phyloP scores from a whole-genome alignment of 129 eudicot genomes.

The Logfia minima region DNA sequence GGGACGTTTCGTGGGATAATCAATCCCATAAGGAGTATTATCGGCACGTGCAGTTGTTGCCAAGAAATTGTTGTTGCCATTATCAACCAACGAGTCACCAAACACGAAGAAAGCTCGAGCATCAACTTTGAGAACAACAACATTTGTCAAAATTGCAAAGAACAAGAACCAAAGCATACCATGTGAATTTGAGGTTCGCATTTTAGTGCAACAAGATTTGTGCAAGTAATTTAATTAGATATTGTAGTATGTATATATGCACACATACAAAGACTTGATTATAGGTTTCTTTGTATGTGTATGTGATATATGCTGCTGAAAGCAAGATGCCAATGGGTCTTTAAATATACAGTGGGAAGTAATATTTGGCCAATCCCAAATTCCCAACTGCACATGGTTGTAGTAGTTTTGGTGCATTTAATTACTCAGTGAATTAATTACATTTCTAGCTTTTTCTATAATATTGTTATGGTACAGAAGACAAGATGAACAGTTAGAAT shows the following conservation, averaged over 20 bases:
- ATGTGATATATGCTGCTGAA: conserved; percentile 18
- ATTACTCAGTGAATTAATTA: not conserved
- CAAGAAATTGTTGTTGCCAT: conserved; percentile 47
- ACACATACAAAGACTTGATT: conserved; percentile 15
- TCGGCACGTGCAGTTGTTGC: conserved; percentile 45
- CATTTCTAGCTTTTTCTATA: not conserved
- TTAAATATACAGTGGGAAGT: conserved; percentile 25
- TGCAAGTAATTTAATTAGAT: not conserved
- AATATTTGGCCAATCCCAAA: conserved; percentile 35
- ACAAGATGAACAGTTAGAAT: not conserved
- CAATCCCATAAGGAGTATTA: conserved; percentile 40
- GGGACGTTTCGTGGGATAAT: conserved; percentile 37
- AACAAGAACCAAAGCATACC: conserved; percentile 12
- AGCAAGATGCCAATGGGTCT: conserved; percentile 26
- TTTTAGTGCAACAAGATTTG: conserved; percentile 22
- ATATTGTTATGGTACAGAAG: not conserved
- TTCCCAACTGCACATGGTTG: conserved; percentile 38
- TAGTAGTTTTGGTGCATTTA: conserved; percentile 40
- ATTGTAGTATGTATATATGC: not conserved
- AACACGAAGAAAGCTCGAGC: conserved; percentile 49
- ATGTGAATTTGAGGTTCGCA: conserved; percentile 26
- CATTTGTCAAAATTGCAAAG: conserved; percentile 9
- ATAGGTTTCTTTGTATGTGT: conserved; percentile 16
- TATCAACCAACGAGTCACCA: conserved; percentile 47
- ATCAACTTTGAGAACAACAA: conserved; percentile 21